These are phyloP conservation scores for Hymenoscyphus occultus DNA, from an alignment of 2,329 filamentous ascomycete species.

Conservation along the genomic window DNA sequence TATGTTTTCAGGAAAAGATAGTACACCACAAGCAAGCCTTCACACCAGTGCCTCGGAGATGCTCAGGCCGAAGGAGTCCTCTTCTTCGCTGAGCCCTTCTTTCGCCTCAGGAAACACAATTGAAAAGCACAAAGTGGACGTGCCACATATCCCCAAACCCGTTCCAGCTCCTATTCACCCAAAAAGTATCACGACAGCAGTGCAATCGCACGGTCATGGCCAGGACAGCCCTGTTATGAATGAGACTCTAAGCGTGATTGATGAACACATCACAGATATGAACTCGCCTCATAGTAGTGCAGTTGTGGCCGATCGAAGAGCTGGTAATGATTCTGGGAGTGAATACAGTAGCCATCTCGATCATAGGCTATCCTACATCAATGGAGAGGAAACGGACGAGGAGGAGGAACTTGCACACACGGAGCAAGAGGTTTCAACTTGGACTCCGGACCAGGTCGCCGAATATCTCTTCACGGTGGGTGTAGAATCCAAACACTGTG, in stretches of 20 bases:
- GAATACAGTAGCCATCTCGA: slow-evolving; percentile 81
- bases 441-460: slow-evolving; percentile 79
- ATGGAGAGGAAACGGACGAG: slow-evolving; percentile 92
- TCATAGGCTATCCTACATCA: slow-evolving; percentile 82
- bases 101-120: slow-evolving; percentile 13
- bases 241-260: slow-evolving; percentile 91
- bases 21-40: slow-evolving; percentile 34
- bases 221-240: slow-evolving; percentile 79
- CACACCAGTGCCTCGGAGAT: slow-evolving; percentile 25
- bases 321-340: slow-evolving; percentile 74
- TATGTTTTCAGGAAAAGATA: slow-evolving; percentile 22
- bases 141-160: slow-evolving; percentile 14
- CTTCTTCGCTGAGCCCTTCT: slow-evolving; percentile 40
- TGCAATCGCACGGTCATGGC: slow-evolving; percentile 43
- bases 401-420: slow-evolving; percentile 74
- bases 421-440: slow-evolving; percentile 70
- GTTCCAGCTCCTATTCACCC: slow-evolving; percentile 36
- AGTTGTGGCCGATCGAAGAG: slow-evolving; percentile 48
- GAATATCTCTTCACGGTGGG: slow-evolving; percentile 83
- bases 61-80: slow-evolving; percentile 34
- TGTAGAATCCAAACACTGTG: slow-evolving; percentile 85
- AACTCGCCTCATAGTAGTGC: slow-evolving; percentile 46
- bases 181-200: slow-evolving; percentile 42
- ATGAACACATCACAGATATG: slow-evolving; percentile 93
- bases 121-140: slow-evolving; percentile 6